Evolutionary conservation across 495 filamentous ascomycete species (phyloP).

Genomic region (Lepraria neglecta): DNA sequence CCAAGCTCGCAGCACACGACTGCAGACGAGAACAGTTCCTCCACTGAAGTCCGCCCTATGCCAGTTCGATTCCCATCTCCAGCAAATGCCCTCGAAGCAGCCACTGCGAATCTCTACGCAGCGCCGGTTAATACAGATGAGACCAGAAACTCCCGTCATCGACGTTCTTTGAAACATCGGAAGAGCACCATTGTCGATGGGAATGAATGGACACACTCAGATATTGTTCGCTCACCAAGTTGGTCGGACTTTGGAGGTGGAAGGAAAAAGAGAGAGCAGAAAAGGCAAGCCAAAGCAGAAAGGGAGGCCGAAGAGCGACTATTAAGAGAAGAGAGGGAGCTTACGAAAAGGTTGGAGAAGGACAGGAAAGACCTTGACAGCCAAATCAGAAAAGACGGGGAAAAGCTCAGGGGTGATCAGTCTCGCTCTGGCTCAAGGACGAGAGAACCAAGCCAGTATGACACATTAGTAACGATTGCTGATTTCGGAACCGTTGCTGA

Average conservation of each 20-base stretch:
- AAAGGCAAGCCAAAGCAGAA: conserved; percentile 16
- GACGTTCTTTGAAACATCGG: not conserved
- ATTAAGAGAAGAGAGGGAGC: conserved; percentile 18
- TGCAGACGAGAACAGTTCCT: conserved; percentile 2
- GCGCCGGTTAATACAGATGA: not conserved
- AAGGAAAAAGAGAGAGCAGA: conserved; percentile 19
- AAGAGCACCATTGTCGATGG: not conserved
- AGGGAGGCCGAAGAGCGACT: conserved; percentile 4
- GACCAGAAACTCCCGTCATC: not conserved
- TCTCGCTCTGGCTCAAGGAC: conserved; percentile 19
- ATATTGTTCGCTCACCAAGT: conserved; percentile 18
- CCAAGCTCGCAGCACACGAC: conserved; percentile 21
- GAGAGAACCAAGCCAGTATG: conserved; percentile 15
- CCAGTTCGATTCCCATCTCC: conserved; percentile 27
- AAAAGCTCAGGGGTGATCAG: conserved; percentile 1
- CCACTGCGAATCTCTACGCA: conserved; percentile 2
- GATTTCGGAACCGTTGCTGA: conserved; percentile 37
- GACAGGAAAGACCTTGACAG: conserved; percentile 19
- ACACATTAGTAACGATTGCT: conserved; percentile 22
- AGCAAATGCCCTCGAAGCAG: conserved; percentile 20
- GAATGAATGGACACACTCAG: conserved; percentile 13
- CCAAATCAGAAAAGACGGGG: conserved; percentile 13
- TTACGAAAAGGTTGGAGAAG: conserved; percentile 18
- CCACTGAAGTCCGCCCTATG: not conserved
- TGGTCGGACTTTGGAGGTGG: conserved; percentile 22